Conservation (phyloP, 768 basidiomycete species). For the Amanita rimosa region DNA sequence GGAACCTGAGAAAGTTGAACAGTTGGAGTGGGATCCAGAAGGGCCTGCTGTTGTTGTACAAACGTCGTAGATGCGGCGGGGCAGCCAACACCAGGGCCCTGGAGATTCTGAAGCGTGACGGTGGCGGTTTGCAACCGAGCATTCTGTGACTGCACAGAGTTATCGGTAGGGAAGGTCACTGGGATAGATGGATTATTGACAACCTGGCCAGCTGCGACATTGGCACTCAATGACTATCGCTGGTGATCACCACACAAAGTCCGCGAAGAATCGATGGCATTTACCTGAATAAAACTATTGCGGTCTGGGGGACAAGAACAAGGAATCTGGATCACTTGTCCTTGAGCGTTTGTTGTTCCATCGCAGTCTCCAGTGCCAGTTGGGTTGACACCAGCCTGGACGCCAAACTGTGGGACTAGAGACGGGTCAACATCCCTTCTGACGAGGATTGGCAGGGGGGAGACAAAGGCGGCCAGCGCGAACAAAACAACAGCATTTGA, state of each 20-base stretch:
- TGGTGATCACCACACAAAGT: background rate
- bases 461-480: conserved; percentile 6
- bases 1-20: conserved; percentile 16
- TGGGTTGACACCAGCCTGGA: conserved; percentile 65
- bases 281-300: conserved; percentile 36
- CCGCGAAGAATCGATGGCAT: background rate
- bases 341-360: conserved; percentile 5
- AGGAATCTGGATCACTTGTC: conserved; percentile 26
- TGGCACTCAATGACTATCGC: conserved; percentile 32
- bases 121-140: conserved; percentile 49
- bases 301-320: conserved; percentile 55
- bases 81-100: conserved; percentile 59
- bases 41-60: conserved; percentile 19
- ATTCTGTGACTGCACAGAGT: conserved; percentile 38
- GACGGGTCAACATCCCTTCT: conserved; percentile 50
- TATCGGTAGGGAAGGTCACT: conserved; percentile 54
- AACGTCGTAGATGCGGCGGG: conserved; percentile 54
- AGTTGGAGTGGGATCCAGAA: background rate
- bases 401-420: conserved; percentile 53
- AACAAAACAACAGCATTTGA: background rate
- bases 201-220: conserved; percentile 51
- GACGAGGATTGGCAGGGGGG: conserved; percentile 15
- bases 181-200: conserved; percentile 47
- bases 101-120: conserved; percentile 62
- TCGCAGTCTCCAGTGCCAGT: conserved; percentile 29